phyloP scores from a whole-genome alignment of 805 yeast genomes.

The Lipomyces yamanashiensis region DNA sequence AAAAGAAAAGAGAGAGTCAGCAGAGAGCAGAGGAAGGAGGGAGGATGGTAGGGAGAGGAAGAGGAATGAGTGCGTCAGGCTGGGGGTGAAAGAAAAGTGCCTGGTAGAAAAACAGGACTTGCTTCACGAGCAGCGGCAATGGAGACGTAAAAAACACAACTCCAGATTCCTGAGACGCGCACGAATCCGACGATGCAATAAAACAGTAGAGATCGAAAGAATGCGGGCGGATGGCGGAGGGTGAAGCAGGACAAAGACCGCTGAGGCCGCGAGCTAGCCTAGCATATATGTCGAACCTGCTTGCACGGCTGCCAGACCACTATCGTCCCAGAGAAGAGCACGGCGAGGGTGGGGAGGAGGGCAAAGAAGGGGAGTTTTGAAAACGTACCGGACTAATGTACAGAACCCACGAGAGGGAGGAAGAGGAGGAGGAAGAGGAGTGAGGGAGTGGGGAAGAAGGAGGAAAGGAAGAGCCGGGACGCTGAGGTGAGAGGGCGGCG shows the following conservation, averaged over 20 bases:
- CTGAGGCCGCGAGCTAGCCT: not conserved
- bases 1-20: not conserved
- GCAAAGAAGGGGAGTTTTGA: not conserved
- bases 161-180: not conserved
- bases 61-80: not conserved
- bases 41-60: not conserved
- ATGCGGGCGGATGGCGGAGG: not conserved
- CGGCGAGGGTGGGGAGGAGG: not conserved
- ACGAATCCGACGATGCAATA: not conserved
- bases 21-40: conserved; percentile 1
- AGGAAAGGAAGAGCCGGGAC: conserved; percentile 16
- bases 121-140: not conserved
- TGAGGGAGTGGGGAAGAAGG: not conserved
- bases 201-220: conserved; percentile 6
- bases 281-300: not conserved
- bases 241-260: not conserved
- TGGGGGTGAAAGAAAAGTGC: not conserved
- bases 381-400: conserved; percentile 20
- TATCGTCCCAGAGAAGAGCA: not conserved
- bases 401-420: conserved; percentile 14
- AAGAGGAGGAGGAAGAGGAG: conserved; percentile 3
- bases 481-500: conserved; percentile 8
- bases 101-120: not conserved
- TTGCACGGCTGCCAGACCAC: not conserved
- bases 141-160: not conserved